Evolutionary conservation across 257 asterid species (phyloP).

Genomic region (Ilex aquifolium): DNA sequence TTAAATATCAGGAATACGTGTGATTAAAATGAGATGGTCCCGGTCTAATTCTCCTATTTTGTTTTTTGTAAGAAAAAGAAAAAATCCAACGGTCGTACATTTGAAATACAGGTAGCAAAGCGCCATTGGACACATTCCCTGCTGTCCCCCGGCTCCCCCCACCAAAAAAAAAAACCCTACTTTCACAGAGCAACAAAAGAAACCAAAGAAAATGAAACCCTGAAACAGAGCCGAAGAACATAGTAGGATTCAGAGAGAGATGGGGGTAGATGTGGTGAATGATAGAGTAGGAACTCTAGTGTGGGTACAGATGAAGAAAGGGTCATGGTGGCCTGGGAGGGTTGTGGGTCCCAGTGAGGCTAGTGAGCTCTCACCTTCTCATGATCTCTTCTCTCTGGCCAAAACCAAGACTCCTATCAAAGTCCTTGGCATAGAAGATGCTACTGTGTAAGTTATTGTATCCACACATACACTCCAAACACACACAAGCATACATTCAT

Average conservation of each 20-base stretch:
- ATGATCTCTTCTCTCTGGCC: slow-evolving; percentile 1
- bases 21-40: too few species aligned
- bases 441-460: slow-evolving; percentile 26
- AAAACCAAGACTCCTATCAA: slow-evolving; percentile 18
- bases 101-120: slow-evolving; percentile 35
- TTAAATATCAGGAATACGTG: too few species aligned
- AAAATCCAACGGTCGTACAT: slow-evolving; percentile 35
- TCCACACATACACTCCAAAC: neutral
- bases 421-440: slow-evolving; percentile 24
- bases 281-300: slow-evolving; percentile 24
- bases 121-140: slow-evolving; percentile 40
- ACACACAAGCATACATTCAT: neutral
- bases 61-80: slow-evolving; percentile 1
- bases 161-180: neutral
- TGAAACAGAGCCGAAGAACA: neutral
- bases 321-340: slow-evolving; percentile 29
- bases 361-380: slow-evolving; percentile 7
- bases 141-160: slow-evolving; percentile 7
- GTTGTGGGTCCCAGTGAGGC: slow-evolving; percentile 11
- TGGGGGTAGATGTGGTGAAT: slow-evolving; percentile 11
- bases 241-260: neutral
- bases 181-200: neutral
- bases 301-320: slow-evolving; percentile 26
- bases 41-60: too few species aligned
- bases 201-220: neutral